Evolutionary conservation across 345 rosid species (phyloP).

Genomic region (Durio zibethinus): DNA sequence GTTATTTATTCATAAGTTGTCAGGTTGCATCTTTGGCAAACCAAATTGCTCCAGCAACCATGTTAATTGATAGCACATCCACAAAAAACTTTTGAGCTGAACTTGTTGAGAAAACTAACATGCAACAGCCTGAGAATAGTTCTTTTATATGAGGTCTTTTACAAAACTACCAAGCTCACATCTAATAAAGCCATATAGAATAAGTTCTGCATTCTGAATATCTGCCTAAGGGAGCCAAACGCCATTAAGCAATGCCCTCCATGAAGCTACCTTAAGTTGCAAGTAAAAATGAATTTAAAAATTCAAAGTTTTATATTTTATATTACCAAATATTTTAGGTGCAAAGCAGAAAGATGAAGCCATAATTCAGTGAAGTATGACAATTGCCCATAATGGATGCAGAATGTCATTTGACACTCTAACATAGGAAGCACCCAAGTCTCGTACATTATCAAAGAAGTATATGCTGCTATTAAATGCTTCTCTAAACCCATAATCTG

Average conservation of each 20-base stretch:
- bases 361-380: background rate
- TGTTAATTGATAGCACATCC: background rate
- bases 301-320: background rate
- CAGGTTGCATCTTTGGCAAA: background rate
- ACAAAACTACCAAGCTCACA: background rate
- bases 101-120: background rate
- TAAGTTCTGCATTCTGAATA: background rate
- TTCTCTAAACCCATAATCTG: background rate
- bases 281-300: background rate
- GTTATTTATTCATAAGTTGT: background rate
- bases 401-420: background rate
- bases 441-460: background rate
- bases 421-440: background rate
- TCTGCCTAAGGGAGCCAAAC: background rate
- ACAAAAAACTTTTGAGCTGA: background rate
- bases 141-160: background rate
- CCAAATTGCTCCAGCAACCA: background rate
- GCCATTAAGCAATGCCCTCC: background rate
- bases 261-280: background rate
- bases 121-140: background rate
- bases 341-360: background rate
- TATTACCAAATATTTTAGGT: background rate
- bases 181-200: background rate
- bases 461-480: background rate
- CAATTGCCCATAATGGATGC: background rate